Conservation (phyloP, 2,329 filamentous ascomycete species). For the Talaromyces piceae region DNA sequence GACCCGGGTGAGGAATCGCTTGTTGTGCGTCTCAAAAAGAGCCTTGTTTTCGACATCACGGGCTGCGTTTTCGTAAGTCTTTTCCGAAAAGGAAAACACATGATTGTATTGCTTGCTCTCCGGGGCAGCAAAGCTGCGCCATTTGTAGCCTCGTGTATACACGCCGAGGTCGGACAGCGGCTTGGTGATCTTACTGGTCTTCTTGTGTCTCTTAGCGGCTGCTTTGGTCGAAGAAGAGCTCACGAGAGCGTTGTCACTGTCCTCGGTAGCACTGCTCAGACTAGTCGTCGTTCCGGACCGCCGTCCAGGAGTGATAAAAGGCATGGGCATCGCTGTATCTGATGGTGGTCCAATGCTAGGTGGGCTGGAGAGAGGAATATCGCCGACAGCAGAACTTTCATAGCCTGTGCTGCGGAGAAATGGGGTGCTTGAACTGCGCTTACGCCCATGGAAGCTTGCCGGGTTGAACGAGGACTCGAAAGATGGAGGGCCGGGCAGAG, state of each 20-base stretch:
- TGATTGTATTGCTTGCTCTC: conserved; percentile 88
- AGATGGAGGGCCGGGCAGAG: conserved; percentile 32
- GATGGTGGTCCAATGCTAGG: conserved; percentile 46
- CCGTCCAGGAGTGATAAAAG: conserved; percentile 36
- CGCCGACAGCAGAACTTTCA: conserved; percentile 50
- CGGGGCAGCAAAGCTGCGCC: conserved; percentile 66
- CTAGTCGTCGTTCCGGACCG: conserved; percentile 46
- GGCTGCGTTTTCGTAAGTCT: conserved; percentile 74
- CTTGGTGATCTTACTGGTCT: conserved; percentile 72
- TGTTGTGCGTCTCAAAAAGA: conserved; percentile 80
- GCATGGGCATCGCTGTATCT: conserved; percentile 32
- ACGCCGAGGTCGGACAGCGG: conserved; percentile 80
- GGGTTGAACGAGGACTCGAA: background rate
- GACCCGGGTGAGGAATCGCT: conserved; percentile 83
- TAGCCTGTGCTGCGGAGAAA: conserved; percentile 56
- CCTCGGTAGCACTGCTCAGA: conserved; percentile 59
- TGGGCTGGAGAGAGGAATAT: conserved; percentile 46
- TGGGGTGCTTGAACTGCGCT: conserved; percentile 70
- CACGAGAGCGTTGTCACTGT: conserved; percentile 57
- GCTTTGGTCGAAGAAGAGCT: conserved; percentile 50
- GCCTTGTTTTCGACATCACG: conserved; percentile 68
- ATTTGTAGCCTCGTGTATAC: conserved; percentile 70
- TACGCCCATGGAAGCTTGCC: conserved; percentile 33
- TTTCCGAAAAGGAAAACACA: conserved; percentile 90
- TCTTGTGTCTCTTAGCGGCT: conserved; percentile 54